Evolutionary conservation across 306 rosid species (phyloP), one percentile per base, ranked within the genome.

Genomic region (Cajanus cajan): DNA sequence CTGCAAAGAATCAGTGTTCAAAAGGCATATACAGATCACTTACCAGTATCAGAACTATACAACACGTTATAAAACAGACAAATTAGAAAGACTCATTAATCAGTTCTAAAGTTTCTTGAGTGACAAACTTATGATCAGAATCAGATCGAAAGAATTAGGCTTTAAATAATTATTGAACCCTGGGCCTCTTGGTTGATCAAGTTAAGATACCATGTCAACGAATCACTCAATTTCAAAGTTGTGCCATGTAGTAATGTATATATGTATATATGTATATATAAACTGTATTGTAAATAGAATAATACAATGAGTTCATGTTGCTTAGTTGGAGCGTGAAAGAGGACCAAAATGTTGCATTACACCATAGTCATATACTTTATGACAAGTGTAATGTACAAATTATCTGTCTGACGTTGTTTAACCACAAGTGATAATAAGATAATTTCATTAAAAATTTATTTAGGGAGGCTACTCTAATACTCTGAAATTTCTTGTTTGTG

Each of bases 401-500:
- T 19, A 22, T 6, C 36, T 54, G 15, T 25, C 36, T 74, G 76
- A n/a, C 57, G 10, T 15, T 74, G 47, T 78, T 52, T 67, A 68
- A 67, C 59, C 24, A 25, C 7, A 40, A 6, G 18, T 66, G 28
- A 64, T 73, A 10, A 55, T 39, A 36, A 75, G 57, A 45, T 58
- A 58, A 61, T 76, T 68, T 64, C 8, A 0, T 37, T 62, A 73
- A 43, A 45, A 54, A 21, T 14, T 55, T 28, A 18, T 15, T 4
- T 39, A 37, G 52, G 48, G 39, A 68, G 8, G 41, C 54, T 50
- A 33, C 65, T 40, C 34, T 28, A 13, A 41, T 52, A 50, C 10
- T 40, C 15, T 16, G 25, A 47, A 65, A 50, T 58, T 34, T 76
- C 81, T 43, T 77, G 40, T 73, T 69, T 65, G 40, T 75, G 81